Conservation (phyloP, 768 basidiomycete genomes). For the Hirschioporus abietinus region DNA sequence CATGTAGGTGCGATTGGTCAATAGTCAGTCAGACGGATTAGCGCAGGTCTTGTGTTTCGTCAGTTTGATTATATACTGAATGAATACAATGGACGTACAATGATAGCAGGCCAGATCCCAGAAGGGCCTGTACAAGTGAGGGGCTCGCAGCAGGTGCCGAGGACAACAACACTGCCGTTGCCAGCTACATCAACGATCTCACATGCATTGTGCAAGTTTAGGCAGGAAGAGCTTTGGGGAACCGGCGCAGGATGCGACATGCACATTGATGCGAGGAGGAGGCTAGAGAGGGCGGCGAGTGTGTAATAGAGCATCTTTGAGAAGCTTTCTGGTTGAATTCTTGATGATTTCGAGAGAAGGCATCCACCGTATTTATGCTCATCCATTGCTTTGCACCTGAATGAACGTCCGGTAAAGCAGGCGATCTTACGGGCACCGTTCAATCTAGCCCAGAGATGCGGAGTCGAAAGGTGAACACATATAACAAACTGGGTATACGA, state of each 20-base stretch:
- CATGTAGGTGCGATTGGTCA: too few species aligned
- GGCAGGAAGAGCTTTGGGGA: neutral
- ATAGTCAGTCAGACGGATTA: too few species aligned
- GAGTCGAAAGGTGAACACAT: too few species aligned
- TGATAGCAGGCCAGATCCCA: neutral
- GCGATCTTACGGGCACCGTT: too few species aligned
- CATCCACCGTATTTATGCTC: neutral
- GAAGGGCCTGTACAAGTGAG: neutral
- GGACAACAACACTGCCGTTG: neutral
- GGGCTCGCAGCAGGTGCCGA: neutral
- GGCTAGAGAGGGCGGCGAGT: neutral
- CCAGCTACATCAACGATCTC: neutral
- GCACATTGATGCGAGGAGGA: neutral
- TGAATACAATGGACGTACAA: neutral
- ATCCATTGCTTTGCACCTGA: neutral
- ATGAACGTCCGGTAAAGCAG: too few species aligned
- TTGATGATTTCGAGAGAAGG: neutral
- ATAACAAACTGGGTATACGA: too few species aligned
- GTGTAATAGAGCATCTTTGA: neutral
- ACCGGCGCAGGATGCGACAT: neutral
- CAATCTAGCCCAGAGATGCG: too few species aligned
- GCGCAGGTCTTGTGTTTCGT: too few species aligned
- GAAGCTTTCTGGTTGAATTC: neutral
- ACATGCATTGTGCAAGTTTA: neutral
- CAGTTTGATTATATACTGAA: too few species aligned